phyloP scores from a whole-genome alignment of 441 rosid genomes.

The Populus trichocarpa region DNA sequence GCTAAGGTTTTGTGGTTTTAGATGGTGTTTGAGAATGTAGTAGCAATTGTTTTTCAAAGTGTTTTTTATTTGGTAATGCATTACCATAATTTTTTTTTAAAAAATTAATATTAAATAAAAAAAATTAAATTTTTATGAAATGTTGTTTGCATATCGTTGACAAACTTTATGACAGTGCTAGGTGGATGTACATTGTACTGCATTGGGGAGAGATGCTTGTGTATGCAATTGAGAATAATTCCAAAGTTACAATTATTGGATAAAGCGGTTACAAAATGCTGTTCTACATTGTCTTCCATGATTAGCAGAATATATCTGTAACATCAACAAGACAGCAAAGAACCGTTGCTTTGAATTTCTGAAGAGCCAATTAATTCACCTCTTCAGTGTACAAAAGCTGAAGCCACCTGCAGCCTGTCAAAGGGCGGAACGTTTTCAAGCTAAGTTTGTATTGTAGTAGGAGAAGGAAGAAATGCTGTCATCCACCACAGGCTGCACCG shows the following conservation, averaged over 20 bases:
- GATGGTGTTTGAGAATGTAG: too few relatives aligned
- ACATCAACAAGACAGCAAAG: background rate
- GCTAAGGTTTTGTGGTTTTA: too few relatives aligned
- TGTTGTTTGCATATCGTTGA: too few relatives aligned
- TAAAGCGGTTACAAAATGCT: background rate
- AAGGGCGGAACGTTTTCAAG: background rate
- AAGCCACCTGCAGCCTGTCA: background rate
- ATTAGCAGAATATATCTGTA: background rate
- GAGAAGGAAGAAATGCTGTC: background rate
- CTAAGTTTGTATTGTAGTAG: too few relatives aligned
- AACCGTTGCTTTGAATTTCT: background rate
- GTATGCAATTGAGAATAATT: too few relatives aligned
- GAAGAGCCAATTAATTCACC: background rate
- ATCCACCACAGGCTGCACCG: constrained; percentile 59
- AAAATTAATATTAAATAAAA: too few relatives aligned
- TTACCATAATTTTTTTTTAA: too few relatives aligned
- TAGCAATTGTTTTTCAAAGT: too few relatives aligned
- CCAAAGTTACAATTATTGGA: background rate
- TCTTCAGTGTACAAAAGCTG: background rate
- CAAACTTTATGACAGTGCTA: background rate
- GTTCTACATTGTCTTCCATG: background rate
- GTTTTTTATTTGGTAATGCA: too few relatives aligned
- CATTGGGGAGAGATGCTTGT: too few relatives aligned
- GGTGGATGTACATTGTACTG: background rate
- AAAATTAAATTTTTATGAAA: too few relatives aligned